phyloP scores from a whole-genome alignment of 768 basidiomycete genomes.

The Russula brevipes region DNA sequence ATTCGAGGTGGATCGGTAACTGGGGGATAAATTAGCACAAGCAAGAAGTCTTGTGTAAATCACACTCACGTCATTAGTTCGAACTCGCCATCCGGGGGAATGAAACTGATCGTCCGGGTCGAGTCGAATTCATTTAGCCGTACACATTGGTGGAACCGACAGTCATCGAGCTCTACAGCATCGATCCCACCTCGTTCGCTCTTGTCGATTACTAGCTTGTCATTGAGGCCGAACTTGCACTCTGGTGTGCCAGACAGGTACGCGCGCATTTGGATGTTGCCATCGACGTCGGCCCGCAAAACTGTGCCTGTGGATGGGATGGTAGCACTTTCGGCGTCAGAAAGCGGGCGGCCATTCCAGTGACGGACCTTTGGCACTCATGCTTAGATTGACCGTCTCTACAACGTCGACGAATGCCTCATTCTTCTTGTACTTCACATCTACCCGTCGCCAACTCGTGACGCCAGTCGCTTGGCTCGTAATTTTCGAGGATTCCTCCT shows the following conservation, averaged over 20 bases:
- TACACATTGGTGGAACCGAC: constrained; percentile 98
- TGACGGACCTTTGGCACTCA: constrained; percentile 87
- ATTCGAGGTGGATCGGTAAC: constrained; percentile 94
- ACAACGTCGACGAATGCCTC: constrained; percentile 99
- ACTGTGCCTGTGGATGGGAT: constrained; percentile 55
- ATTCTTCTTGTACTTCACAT: constrained; percentile 99
- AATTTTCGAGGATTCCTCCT: constrained; percentile 98
- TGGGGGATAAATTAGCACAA: constrained; percentile 32
- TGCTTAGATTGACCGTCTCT: constrained; percentile 91
- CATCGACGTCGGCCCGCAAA: constrained; percentile 94
- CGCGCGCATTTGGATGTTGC: constrained; percentile 96
- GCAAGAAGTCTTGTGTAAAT: background rate
- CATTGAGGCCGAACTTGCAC: constrained; percentile 98
- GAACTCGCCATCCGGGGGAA: constrained; percentile 98
- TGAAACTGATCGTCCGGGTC: constrained; percentile 89
- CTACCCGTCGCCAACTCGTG: constrained; percentile 90
- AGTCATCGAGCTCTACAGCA: constrained; percentile 95
- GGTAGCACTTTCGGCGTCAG: background rate
- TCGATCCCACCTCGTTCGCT: constrained; percentile 52
- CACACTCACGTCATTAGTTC: constrained; percentile 85
- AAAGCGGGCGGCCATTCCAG: background rate
- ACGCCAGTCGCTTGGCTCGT: constrained; percentile 96
- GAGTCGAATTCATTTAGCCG: constrained; percentile 92
- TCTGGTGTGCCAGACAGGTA: constrained; percentile 96
- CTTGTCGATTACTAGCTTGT: constrained; percentile 96